phyloP scores from a whole-genome alignment of 805 yeast species.

The Candida sakaeoensis region DNA sequence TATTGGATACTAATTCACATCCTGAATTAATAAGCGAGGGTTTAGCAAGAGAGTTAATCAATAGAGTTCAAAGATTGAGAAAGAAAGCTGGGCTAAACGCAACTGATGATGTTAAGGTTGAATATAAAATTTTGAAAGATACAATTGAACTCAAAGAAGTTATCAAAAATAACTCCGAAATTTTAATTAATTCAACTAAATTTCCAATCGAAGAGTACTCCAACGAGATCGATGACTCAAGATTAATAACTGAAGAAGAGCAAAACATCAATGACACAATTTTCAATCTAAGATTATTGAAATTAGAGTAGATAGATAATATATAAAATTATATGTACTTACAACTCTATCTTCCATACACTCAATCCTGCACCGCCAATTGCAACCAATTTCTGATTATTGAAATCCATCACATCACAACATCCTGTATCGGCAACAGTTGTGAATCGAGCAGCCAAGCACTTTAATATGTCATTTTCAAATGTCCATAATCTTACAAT shows the following conservation, averaged over 20 bases:
- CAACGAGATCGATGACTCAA: slow-evolving; percentile 32
- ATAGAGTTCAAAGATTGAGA: slow-evolving; percentile 95
- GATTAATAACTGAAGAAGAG: slow-evolving; percentile 81
- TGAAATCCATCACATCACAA: slow-evolving; percentile 36
- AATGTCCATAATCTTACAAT: slow-evolving; percentile 60
- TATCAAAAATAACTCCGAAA: slow-evolving; percentile 58
- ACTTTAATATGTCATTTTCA: slow-evolving; percentile 19
- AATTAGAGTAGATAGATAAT: slow-evolving; percentile 32
- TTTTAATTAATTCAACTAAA: slow-evolving; percentile 77
- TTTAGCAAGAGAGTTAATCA: slow-evolving; percentile 90
- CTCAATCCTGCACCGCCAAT: slow-evolving; percentile 87
- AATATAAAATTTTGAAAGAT: slow-evolving; percentile 65
- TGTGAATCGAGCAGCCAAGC: slow-evolving; percentile 51
- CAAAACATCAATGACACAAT: slow-evolving; percentile 72
- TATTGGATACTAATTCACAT: slow-evolving; percentile 82
- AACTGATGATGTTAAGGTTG: slow-evolving; percentile 90
- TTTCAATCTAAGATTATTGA: slow-evolving; percentile 73
- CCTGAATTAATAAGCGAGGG: slow-evolving; percentile 92
- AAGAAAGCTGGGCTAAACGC: slow-evolving; percentile 93
- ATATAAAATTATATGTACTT: neutral
- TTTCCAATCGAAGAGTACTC: slow-evolving; percentile 50
- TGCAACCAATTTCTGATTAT: slow-evolving; percentile 32
- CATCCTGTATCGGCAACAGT: slow-evolving; percentile 92
- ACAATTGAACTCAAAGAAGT: slow-evolving; percentile 62
- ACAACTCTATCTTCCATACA: slow-evolving; percentile 29